phyloP scores from a whole-genome alignment of 768 basidiomycete genomes.

The Tylopilus sp. region DNA sequence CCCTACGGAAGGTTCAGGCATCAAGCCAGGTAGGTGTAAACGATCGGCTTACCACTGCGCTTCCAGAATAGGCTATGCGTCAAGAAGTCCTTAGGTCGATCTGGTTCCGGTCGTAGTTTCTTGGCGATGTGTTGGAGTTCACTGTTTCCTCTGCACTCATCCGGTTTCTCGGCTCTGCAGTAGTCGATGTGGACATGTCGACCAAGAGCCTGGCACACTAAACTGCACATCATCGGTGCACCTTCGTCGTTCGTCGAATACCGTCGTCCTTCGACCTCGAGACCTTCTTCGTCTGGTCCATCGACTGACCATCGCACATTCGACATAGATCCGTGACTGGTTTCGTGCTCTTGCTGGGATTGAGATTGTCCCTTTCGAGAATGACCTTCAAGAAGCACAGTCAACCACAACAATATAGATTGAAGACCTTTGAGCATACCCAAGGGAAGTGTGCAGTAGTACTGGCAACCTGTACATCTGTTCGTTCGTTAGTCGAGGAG shows the following conservation, averaged over 20 bases:
- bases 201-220: constrained; percentile 49
- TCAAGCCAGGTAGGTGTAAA: not conserved
- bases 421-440: constrained; percentile 31
- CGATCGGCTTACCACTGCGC: constrained; percentile 42
- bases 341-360: constrained; percentile 58
- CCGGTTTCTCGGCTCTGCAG: constrained; percentile 40
- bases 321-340: constrained; percentile 60
- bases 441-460: constrained; percentile 52
- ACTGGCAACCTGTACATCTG: constrained; percentile 54
- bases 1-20: constrained; percentile 32
- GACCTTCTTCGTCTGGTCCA: constrained; percentile 41
- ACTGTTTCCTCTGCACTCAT: constrained; percentile 34
- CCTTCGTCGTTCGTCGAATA: constrained; percentile 53
- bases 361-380: no score
- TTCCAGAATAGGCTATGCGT: constrained; percentile 56
- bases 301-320: constrained; percentile 53
- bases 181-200: constrained; percentile 55
- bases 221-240: constrained; percentile 59
- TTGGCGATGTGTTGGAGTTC: constrained; percentile 45
- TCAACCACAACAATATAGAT: not conserved
- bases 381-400: constrained; percentile 39
- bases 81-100: constrained; percentile 50
- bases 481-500: not conserved
- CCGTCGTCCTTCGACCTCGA: constrained; percentile 52
- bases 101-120: constrained; percentile 43